A percentile compares a stretch with the other conserved stretches of the same genome.
These are phyloP conservation scores for Talaromyces piceae DNA, from an alignment of 2,329 filamentous ascomycete genomes.

Conservation along the genomic window DNA sequence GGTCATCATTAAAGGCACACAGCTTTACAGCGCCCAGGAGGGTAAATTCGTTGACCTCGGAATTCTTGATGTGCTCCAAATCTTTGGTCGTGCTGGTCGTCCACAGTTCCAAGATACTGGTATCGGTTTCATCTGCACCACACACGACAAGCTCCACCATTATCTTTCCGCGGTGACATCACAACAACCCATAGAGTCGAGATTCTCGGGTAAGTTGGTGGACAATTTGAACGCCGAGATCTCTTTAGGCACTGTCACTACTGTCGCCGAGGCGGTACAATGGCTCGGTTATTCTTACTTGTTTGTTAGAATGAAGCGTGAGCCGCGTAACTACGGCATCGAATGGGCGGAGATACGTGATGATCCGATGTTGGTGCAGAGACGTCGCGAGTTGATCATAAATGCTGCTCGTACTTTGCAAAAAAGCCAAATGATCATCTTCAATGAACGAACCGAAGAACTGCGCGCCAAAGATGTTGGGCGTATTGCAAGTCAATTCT, in stretches of 20 bases:
- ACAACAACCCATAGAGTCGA: conserved; percentile 95
- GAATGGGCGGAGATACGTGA: conserved; percentile 86
- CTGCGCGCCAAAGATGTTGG: conserved; percentile 91
- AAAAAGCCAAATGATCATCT: conserved; percentile 97
- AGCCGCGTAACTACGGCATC: conserved; percentile 87
- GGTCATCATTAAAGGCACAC: conserved; percentile 95
- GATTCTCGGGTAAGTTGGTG: conserved; percentile 85
- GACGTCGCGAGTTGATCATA: conserved; percentile 76
- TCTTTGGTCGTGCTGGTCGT: conserved; percentile 95
- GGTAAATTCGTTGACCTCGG: conserved; percentile 95
- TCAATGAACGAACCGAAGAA: conserved; percentile 90
- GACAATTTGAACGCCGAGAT: conserved; percentile 97
- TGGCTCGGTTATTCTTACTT: conserved; percentile 98
- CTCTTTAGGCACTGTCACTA: conserved; percentile 86
- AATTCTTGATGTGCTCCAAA: conserved; percentile 93
- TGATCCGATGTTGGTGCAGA: conserved; percentile 78
- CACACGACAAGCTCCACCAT: conserved; percentile 83
- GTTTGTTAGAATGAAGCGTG: conserved; percentile 92
- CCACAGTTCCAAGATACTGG: conserved; percentile 96
- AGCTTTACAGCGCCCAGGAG: conserved; percentile 91
- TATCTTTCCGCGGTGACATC: conserved; percentile 91
- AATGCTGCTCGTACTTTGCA: conserved; percentile 82
- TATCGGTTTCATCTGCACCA: conserved; percentile 97
- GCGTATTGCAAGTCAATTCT: conserved; percentile 93
- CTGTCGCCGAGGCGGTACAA: conserved; percentile 83